Evolutionary conservation across 768 basidiomycete species (phyloP), one percentile per base, ranked within the genome.

Genomic region (Lentinula guzmanii): DNA sequence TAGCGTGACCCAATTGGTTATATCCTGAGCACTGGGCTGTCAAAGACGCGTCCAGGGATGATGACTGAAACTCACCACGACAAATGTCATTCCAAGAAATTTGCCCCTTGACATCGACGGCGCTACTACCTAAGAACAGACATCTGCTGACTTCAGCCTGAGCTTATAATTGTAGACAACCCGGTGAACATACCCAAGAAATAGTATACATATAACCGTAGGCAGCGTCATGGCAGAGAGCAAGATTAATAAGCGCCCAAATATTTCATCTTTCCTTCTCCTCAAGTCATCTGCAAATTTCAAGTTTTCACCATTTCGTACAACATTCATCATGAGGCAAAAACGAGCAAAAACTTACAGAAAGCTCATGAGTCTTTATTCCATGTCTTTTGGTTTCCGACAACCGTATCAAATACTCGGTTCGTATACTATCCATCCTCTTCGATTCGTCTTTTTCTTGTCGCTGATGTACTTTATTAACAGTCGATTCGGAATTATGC

Each of bases 341-440:
- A 97, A 93, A 76, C 83, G 97, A 71, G 93, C 95, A 31, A 99
- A 99, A 74, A 84, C 88, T 0, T 98, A 98, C 75, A 85, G 89
- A 65, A 94, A 94, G 71, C 89, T 96, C 58, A 98, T 99, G 95
- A 82, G 86, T 15, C 76, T 95, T 53, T 98, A 98, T 71, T 84
- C 81, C 63, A 82, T 89, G 72, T 81, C 87, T 2, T 98, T 98
- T 72, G 90, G 90, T 5, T 98, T 98, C 73, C 79, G 94, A 50
- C 86, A 94, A 68, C 96, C 97, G 0, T 98, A 94, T 72, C 97
- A 98, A 78, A 82, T 96, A 6, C 82, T 98, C 28, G 84, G 95
- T 94, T 66, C 65, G 79, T 74, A 39, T 42, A 21, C 24, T 10
- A 34, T 31, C 52, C 41, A n/a, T 9, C 37, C 15, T 48, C 33